A percentile compares a stretch with the other conserved stretches of the same genome.
These are phyloP conservation scores for Atalantia buxifolia DNA, from an alignment of 345 rosid genomes.

Conservation along the genomic window DNA sequence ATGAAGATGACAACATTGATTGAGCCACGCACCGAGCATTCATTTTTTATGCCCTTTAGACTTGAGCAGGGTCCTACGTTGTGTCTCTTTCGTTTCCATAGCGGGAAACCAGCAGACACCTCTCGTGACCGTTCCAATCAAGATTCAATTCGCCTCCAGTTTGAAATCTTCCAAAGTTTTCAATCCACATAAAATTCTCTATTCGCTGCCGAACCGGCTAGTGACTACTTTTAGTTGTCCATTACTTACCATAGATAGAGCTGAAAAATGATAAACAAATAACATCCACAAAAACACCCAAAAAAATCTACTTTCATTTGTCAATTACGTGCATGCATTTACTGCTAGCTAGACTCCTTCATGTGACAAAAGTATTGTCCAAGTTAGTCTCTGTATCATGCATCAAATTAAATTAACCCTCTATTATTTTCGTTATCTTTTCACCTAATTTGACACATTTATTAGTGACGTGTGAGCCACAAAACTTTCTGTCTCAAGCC, in stretches of 20 bases:
- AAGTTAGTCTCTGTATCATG: too few relatives aligned
- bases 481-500: background rate
- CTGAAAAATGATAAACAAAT: background rate
- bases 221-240: too few relatives aligned
- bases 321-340: too few relatives aligned
- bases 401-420: background rate
- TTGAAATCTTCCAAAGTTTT: background rate
- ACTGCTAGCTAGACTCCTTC: too few relatives aligned
- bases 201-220: too few relatives aligned
- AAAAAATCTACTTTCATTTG: too few relatives aligned
- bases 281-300: background rate
- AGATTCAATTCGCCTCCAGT: background rate
- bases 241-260: too few relatives aligned
- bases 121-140: background rate
- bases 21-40: background rate
- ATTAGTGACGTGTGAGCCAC: background rate
- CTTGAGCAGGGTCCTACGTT: background rate
- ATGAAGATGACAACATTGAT: background rate
- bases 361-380: too few relatives aligned
- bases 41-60: background rate
- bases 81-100: background rate
- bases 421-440: background rate
- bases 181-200: background rate
- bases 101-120: background rate
- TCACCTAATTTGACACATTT: background rate